Evolutionary conservation across 225 moss, liverwort and hornwort species (phyloP), one percentile per base, ranked within the genome.

Genomic region (Bryoerythrophyllum caledonicum): DNA sequence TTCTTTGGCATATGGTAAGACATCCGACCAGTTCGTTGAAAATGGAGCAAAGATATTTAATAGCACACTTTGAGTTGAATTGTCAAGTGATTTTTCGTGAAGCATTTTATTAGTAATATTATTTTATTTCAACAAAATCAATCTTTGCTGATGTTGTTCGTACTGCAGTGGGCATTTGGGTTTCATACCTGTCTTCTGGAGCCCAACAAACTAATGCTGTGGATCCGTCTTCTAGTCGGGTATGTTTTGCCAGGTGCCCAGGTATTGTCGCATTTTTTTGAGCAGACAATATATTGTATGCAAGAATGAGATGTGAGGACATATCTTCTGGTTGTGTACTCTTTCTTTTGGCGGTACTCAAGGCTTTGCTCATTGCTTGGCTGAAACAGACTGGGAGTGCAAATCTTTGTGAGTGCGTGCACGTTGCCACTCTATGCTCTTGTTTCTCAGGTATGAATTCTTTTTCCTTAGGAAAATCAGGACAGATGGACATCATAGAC

Each of bases 371-470:
- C 3, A 1, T 60, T 60, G 21, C 19, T 44, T 72, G 48, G 48
- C 30, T 72, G 44, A 15, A 44, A 51, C 68, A 70, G 92, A 49
- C 68, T 89, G 53, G 59, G 74, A 24, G 85, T 88, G n/a, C 88
- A 88, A 48, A 78, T 90, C 23, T 54, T 83, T 2, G 90, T 88
- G 77, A 92, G 92, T 81, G 79, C 85, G 41, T 88, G 88, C 74
- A 89, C 90, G 51, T 75, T 92, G 20, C 48, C 92, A 6, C 79
- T 92, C 1, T 92, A 90, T 34, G 90, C 92, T 52, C 85, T 92
- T 48, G 92, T 92, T 65, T 88, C 86, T 70, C 92, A 92, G 90
- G 88, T 90, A 23, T 2, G 5, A 13, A 34, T 35, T 35, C 11
- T 30, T 1, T 7, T 15, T 56, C 1, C 15, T 70, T 6, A 7